Evolutionary conservation across 2,329 filamentous ascomycete genomes (phyloP), one percentile per base, ranked within the genome.

Genomic region (Ophiostoma pallidulum): DNA sequence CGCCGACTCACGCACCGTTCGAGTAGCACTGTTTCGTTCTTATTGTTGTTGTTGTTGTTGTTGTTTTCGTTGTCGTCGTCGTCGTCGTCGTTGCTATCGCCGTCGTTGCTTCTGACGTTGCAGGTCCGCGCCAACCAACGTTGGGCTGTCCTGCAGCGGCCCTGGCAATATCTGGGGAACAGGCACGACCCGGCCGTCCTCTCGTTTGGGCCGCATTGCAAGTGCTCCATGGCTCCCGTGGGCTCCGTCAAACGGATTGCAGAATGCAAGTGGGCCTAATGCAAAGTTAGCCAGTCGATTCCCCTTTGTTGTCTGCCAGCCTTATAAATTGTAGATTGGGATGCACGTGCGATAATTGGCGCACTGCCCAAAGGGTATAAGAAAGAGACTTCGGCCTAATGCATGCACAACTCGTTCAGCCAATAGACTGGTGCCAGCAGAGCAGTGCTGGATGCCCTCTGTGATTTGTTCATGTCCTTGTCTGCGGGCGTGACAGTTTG

Each of bases 361-460:
- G 41, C 20, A 31, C 28, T 44, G 41, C 20, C 41, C n/a, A 44
- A n/a, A n/a, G n/a, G 41, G 22, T 10, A 18, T n/a, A 35, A 14
- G 20, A 31, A 29, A 18, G 13, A 13, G 7, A 10, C 13, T 4
- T 19, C 12, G 13, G 14, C 14, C 42, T 24, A 44, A 36, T 36
- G 32, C 55, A 56, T 22, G 24, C 2, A 13, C 4, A 8, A 10
- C 24, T n/a, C 24, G n/a, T n/a, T 39, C 31, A 26, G 43, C 43
- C 43, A 45, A 45, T 45, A 26, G 24, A 35, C 19, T 12, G 9
- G n/a, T 45, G 43, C 43, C 43, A 45, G 42, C 43, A 32, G 18
- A 24, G 43, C 43, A 45, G 24, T 22, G 43, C 26, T 45, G 32
- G 24, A 29, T 16, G n/a, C 4, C 14, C 28, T 8, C 33, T 22